These are phyloP conservation scores for Solanum paucissectum DNA, from an alignment of 257 asterid species.

Conservation along the genomic window DNA sequence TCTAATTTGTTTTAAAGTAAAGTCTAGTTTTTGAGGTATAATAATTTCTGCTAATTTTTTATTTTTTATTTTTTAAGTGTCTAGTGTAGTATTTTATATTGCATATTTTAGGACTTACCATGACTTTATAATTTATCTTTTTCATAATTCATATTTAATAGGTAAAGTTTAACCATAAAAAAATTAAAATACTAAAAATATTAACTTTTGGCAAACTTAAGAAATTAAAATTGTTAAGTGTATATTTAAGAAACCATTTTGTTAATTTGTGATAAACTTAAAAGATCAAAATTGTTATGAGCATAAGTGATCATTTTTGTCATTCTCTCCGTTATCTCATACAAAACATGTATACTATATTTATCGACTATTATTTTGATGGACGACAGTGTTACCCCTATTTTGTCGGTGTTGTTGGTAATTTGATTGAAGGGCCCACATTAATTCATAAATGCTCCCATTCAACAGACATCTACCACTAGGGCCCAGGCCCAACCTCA, in stretches of 20 bases:
- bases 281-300: neutral
- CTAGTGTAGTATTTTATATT: neutral
- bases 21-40: neutral
- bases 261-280: too few relatives aligned
- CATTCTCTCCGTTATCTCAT: too few relatives aligned
- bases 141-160: too few relatives aligned
- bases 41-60: neutral
- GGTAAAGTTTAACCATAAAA: neutral
- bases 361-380: neutral
- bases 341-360: too few relatives aligned
- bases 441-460: neutral
- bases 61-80: neutral
- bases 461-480: neutral
- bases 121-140: neutral
- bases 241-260: too few relatives aligned
- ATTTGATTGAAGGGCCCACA: neutral
- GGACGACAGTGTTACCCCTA: neutral
- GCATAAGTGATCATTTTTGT: neutral
- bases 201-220: neutral
- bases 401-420: neutral
- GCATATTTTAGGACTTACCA: neutral
- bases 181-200: too few relatives aligned
- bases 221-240: too few relatives aligned
- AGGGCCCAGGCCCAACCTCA: neutral
- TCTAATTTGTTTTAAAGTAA: neutral